A percentile compares a stretch with the other conserved stretches of the same genome.
phyloP scores from a whole-genome alignment of 352 stramenopile species.

The Saprolegnia diclina region DNA sequence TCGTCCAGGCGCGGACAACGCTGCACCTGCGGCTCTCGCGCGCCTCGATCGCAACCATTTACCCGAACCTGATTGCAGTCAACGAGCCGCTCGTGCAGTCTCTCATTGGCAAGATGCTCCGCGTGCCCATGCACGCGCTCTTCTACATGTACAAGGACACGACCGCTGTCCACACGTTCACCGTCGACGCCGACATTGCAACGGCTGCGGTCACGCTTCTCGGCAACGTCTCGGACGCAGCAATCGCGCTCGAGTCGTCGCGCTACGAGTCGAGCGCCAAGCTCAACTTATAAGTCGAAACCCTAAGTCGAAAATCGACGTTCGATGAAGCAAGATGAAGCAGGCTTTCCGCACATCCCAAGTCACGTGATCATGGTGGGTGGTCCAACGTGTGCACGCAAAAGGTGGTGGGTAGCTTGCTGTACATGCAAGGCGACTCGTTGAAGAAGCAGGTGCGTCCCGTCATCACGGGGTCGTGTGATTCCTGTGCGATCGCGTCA shows the following conservation, averaged over 20 bases:
- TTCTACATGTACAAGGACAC: conserved; percentile 14
- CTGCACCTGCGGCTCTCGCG: conserved; percentile 12
- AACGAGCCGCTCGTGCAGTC: conserved; percentile 20
- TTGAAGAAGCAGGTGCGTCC: too few relatives aligned
- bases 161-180: background rate
- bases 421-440: too few relatives aligned
- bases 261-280: background rate
- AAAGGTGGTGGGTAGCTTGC: background rate
- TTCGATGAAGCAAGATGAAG: background rate
- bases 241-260: background rate
- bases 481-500: too few relatives aligned
- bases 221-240: background rate
- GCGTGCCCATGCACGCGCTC: conserved; percentile 2
- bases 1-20: background rate
- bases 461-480: too few relatives aligned
- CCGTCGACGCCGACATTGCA: background rate
- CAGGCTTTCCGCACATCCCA: background rate
- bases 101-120: conserved; percentile 2
- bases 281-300: background rate
- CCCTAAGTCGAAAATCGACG: too few relatives aligned
- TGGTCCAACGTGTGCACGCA: background rate
- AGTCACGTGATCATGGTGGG: background rate
- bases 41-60: conserved; percentile 1
- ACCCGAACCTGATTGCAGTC: conserved; percentile 13
- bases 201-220: conserved; percentile 2